These are phyloP conservation scores for Sanchytrium tribonematis DNA, from an alignment of 371 early-diverging fungal species.

Conservation along the genomic window DNA sequence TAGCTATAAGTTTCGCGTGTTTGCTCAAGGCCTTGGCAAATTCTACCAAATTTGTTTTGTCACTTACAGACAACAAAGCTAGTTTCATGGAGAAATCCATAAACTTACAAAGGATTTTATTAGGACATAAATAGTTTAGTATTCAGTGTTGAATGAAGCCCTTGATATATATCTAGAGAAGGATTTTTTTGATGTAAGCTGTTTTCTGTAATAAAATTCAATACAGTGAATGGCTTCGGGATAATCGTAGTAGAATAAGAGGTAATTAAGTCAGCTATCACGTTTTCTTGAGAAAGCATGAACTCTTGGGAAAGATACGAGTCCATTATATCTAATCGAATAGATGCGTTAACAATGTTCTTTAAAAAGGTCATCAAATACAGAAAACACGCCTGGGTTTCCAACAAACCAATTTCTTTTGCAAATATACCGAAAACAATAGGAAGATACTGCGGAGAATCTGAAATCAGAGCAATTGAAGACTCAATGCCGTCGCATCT, in stretches of 20 bases:
- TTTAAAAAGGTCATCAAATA: not conserved
- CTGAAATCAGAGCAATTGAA: too few relatives aligned
- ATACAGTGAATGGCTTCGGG: not conserved
- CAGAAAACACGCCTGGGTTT: not conserved
- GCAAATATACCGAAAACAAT: not conserved
- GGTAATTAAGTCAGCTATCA: not conserved
- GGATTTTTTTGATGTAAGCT: not conserved
- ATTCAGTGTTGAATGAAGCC: not conserved
- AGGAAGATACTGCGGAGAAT: too few relatives aligned
- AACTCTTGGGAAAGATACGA: not conserved
- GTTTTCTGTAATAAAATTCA: not conserved
- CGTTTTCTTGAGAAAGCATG: not conserved
- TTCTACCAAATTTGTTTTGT: slow-evolving; percentile 74
- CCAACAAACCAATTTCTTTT: not conserved
- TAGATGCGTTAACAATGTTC: not conserved
- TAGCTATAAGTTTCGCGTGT: slow-evolving; percentile 53
- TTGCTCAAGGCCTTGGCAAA: slow-evolving; percentile 50
- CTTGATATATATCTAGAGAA: not conserved
- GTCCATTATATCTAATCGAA: not conserved
- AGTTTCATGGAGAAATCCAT: not conserved
- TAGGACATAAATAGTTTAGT: not conserved
- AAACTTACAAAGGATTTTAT: not conserved
- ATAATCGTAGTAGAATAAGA: too few relatives aligned
- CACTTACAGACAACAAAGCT: slow-evolving; percentile 82
- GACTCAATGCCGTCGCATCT: not conserved